Base-by-base conservation (phyloP, 768 basidiomycete genomes). In the Collybia nuda region DNA sequence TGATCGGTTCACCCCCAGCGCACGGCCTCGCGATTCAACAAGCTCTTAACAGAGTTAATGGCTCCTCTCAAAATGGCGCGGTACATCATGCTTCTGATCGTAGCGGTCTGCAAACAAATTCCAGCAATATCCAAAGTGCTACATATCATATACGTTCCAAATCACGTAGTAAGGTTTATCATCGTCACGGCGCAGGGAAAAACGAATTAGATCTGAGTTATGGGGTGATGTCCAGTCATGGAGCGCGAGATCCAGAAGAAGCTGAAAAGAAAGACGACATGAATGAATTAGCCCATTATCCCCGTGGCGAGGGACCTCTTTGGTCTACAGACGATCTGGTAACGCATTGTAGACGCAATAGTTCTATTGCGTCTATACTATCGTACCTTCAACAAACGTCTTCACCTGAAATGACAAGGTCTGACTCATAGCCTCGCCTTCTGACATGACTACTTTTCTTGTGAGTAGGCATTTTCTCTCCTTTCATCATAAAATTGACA, bases 241-340 rank as follows among this genome's bases (percentile, higher is more conserved):
- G 44, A n/a, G 47, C 54, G 11, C 40, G 35, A 40, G 56, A 58
- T 15, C 32, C 12, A 3, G 59, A 50, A 17, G 51, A 53, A 18
- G 45, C 49, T 19, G 54, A 41, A 19, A 40, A 38, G 38, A 52
- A 51, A 44, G 56, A 52, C 12, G 51, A 41, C 48, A 57, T 39
- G 51, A 56, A 50, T 54, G 62, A 59, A 28, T 65, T 61, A 19
- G 59, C 60, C 36, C 61, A 64, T 42, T 66, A 66, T 39, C 60
- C 64, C 12, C 70, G 65, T 55, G 65, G 59, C 46, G 78, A 75
- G 55, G 79, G 79, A 29, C 77, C 76, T 35, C 55, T 84, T 48
- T 90, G 87, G 85, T 88, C 84, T 28, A 84, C 89, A n/a, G 82
- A 84, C 50, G 94, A 96, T 60, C 68, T 98, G 53, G 85, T 90